These are phyloP conservation scores for Aspergillus japonicus DNA, from an alignment of 2,329 filamentous ascomycete species.

Conservation along the genomic window DNA sequence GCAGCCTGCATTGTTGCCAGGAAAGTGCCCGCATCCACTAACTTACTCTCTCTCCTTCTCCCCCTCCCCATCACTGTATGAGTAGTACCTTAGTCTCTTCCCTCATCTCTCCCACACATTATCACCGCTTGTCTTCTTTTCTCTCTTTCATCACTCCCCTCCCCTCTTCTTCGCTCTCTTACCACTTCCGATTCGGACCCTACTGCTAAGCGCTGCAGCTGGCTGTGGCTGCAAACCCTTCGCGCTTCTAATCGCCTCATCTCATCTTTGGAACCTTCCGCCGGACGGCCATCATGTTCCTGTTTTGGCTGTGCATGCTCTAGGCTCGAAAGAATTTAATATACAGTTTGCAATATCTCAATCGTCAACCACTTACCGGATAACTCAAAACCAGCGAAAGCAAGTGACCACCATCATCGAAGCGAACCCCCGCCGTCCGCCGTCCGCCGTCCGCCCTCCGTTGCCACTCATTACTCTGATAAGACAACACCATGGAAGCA, in stretches of 20 bases:
- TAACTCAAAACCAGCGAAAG: neutral
- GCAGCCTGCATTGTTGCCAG: neutral
- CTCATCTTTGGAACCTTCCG: neutral
- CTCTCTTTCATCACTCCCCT: neutral
- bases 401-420: neutral
- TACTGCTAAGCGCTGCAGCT: neutral
- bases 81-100: neutral
- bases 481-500: constrained; percentile 11
- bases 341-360: neutral
- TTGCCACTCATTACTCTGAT: neutral
- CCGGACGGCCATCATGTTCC: neutral
- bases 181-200: neutral
- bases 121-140: neutral
- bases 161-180: neutral
- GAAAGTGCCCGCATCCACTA: neutral
- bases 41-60: neutral
- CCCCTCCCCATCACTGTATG: too few species aligned
- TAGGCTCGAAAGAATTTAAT: neutral
- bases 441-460: neutral
- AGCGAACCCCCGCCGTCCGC: neutral
- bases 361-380: neutral
- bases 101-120: neutral
- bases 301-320: neutral
- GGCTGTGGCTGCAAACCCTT: neutral
- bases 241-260: neutral